Evolutionary conservation across 495 filamentous ascomycete genomes (phyloP).

Genomic region (Hypoxylon rickii): DNA sequence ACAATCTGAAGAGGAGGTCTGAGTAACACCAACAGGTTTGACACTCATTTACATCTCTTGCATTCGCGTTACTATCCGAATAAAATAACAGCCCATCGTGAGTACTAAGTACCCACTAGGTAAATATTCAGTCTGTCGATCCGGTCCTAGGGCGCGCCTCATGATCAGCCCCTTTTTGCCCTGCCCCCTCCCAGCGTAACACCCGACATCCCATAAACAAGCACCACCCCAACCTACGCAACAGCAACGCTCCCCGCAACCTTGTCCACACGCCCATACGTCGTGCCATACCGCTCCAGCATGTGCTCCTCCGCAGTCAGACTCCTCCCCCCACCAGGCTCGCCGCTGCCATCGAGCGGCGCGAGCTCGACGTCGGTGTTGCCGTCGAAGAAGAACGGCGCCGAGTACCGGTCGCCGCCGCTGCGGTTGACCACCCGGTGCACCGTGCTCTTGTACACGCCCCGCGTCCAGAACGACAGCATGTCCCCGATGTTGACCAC

Average conservation of each 20-base stretch:
- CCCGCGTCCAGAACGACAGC: slow-evolving; percentile 52
- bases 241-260: background rate
- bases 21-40: too few relatives aligned
- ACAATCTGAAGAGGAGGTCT: too few relatives aligned
- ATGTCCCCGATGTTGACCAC: slow-evolving; percentile 61
- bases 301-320: slow-evolving; percentile 45
- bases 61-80: too few relatives aligned
- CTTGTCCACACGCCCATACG: slow-evolving; percentile 19
- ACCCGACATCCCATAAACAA: background rate
- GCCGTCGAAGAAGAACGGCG: slow-evolving; percentile 55
- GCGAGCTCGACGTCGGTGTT: slow-evolving; percentile 41
- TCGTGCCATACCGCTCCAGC: slow-evolving; percentile 20
- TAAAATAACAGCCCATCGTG: too few relatives aligned
- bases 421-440: slow-evolving; percentile 57
- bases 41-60: too few relatives aligned
- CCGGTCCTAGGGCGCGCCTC: too few relatives aligned
- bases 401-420: slow-evolving; percentile 50
- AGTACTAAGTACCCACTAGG: too few relatives aligned
- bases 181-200: background rate
- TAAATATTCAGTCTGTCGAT: too few relatives aligned
- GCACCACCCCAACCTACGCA: background rate
- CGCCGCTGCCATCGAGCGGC: slow-evolving; percentile 42
- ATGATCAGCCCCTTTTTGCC: too few relatives aligned
- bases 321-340: slow-evolving; percentile 9
- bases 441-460: slow-evolving; percentile 52